phyloP scores from a whole-genome alignment of 371 early-diverging fungal species.

The Saksenaea vasiformis region DNA sequence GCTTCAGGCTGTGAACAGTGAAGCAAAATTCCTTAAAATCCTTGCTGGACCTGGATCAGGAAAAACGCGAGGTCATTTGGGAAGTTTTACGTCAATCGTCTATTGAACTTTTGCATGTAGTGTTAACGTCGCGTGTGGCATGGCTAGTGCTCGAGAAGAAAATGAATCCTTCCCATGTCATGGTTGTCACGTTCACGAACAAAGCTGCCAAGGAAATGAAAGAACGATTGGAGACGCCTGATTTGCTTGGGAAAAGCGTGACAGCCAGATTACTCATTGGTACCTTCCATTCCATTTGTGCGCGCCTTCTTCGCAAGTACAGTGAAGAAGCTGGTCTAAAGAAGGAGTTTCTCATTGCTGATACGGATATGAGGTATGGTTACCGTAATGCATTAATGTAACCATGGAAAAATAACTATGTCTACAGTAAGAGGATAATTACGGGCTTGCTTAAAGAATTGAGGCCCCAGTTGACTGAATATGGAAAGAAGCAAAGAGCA shows the following conservation, averaged over 20 bases:
- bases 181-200: constrained; percentile 69
- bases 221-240: constrained; percentile 28
- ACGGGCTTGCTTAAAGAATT: constrained; percentile 13
- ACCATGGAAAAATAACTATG: neutral
- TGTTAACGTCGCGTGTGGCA: constrained; percentile 46
- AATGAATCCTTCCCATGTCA: constrained; percentile 36
- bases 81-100: constrained; percentile 14
- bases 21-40: constrained; percentile 44
- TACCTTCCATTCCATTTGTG: constrained; percentile 67
- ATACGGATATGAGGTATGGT: constrained; percentile 25
- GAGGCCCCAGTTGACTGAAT: neutral
- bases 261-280: constrained; percentile 35
- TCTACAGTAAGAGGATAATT: constrained; percentile 26
- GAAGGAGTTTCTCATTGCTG: constrained; percentile 50
- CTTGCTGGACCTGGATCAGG: constrained; percentile 69
- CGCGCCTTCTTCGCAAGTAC: constrained; percentile 37
- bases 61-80: constrained; percentile 56
- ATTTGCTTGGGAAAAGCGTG: constrained; percentile 27
- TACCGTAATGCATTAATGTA: neutral
- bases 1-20: constrained; percentile 23
- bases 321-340: constrained; percentile 25
- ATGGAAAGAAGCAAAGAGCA: constrained; percentile 2
- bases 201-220: constrained; percentile 68
- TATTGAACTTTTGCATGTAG: constrained; percentile 26
- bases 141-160: constrained; percentile 37